These are phyloP conservation scores for Backusella psychrophila DNA, from an alignment of 192 early-diverging fungal genomes.

Conservation along the genomic window DNA sequence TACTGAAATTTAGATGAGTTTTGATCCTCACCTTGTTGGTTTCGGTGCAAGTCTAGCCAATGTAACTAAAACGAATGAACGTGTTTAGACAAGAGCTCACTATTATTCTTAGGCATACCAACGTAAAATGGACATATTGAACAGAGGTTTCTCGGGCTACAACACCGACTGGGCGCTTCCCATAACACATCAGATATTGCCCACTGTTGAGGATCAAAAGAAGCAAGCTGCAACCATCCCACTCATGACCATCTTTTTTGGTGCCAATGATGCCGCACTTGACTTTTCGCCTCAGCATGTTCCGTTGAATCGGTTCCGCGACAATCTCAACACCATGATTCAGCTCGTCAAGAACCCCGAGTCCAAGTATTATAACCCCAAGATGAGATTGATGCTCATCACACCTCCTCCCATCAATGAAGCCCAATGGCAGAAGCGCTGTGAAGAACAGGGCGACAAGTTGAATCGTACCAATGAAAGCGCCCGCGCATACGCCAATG, in stretches of 20 bases:
- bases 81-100: constrained; percentile 8
- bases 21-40: constrained; percentile 24
- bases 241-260: constrained; percentile 75
- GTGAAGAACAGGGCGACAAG: constrained; percentile 22
- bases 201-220: constrained; percentile 26
- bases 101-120: constrained; percentile 53
- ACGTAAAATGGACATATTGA: constrained; percentile 73
- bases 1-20: constrained; percentile 13
- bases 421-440: constrained; percentile 34
- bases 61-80: constrained; percentile 12
- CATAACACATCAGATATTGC: constrained; percentile 55
- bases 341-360: constrained; percentile 44
- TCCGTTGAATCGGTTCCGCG: constrained; percentile 51
- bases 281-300: constrained; percentile 54
- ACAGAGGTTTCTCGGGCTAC: constrained; percentile 82
- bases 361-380: constrained; percentile 56
- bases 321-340: constrained; percentile 65
- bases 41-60: constrained; percentile 23
- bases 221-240: constrained; percentile 33
- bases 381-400: constrained; percentile 63
- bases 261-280: constrained; percentile 77
- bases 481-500: constrained; percentile 52
- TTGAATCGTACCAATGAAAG: constrained; percentile 40
- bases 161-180: constrained; percentile 60
- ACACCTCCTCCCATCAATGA: constrained; percentile 72